A percentile compares a stretch with the other conserved stretches of the same genome.
Conservation (phyloP, 129 eudicot genomes). For the sunflower (Helianthus annuus) region DNA sequence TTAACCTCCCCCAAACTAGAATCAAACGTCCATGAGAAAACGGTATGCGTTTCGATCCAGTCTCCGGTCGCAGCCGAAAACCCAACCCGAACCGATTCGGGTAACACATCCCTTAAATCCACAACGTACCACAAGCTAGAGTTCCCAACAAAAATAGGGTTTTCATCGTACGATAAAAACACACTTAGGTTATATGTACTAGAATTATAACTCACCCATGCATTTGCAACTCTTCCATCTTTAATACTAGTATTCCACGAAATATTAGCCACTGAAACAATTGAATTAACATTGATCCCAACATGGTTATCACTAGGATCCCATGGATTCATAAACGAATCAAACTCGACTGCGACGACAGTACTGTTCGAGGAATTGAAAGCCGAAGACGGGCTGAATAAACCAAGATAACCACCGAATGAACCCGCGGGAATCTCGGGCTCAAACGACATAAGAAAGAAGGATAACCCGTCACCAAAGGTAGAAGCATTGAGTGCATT, state of each 20-base stretch:
- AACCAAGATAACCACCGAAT: constrained; percentile 42
- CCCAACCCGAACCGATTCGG: constrained; percentile 43
- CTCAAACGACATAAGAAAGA: constrained; percentile 42
- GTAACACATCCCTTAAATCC: constrained; percentile 45
- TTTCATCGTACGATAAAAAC: constrained; percentile 34
- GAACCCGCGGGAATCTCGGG: constrained; percentile 33
- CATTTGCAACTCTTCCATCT: constrained; percentile 36
- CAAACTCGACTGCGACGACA: constrained; percentile 50
- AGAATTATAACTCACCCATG: constrained; percentile 50
- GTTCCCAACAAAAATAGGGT: constrained; percentile 11
- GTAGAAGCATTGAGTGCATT: constrained; percentile 34
- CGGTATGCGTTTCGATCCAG: constrained; percentile 43
- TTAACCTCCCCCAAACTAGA: constrained; percentile 33
- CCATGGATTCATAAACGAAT: constrained; percentile 37
- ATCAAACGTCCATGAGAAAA: constrained; percentile 41
- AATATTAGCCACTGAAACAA: constrained; percentile 37
- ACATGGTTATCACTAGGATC: constrained; percentile 54
- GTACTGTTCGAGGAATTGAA: constrained; percentile 26
- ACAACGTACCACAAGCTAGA: constrained; percentile 35
- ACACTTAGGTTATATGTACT: constrained; percentile 46
- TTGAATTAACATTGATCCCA: constrained; percentile 47
- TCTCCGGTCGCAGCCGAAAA: constrained; percentile 54
- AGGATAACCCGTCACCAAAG: constrained; percentile 45
- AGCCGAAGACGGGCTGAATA: constrained; percentile 24
- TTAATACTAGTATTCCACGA: constrained; percentile 40